Evolutionary conservation across 2,329 filamentous ascomycete species (phyloP).

Genomic region (Penicillium verrucosum): DNA sequence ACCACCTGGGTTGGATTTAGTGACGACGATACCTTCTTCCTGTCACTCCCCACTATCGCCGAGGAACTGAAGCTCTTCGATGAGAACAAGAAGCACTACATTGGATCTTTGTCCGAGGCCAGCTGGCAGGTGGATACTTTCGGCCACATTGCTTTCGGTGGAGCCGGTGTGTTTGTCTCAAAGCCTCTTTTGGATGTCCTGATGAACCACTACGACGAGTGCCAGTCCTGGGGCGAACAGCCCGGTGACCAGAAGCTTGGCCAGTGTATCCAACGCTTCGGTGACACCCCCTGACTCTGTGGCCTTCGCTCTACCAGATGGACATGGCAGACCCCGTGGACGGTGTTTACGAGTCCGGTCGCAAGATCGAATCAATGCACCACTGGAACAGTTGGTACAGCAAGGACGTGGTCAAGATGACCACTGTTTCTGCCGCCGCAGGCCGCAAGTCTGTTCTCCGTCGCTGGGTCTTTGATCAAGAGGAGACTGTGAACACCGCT

Average conservation of each 20-base stretch:
- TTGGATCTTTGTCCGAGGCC: conserved; percentile 44
- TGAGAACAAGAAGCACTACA: conserved; percentile 42
- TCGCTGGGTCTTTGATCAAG: conserved; percentile 45
- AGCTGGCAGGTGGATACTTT: conserved; percentile 45
- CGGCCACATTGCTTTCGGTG: conserved; percentile 45
- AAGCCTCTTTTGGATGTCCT: conserved; percentile 40
- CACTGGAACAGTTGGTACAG: conserved; percentile 47
- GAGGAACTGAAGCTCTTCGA: conserved; percentile 41
- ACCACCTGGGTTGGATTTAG: conserved; percentile 44
- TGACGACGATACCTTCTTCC: conserved; percentile 46
- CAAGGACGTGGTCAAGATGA: conserved; percentile 47
- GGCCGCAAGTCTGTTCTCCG: conserved; percentile 43
- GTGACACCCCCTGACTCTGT: conserved; percentile 40
- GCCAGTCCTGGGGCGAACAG: conserved; percentile 43
- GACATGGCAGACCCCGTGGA: conserved; percentile 43
- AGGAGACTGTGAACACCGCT: conserved; percentile 34
- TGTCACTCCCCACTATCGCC: conserved; percentile 39
- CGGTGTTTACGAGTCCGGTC: conserved; percentile 44
- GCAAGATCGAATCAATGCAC: conserved; percentile 44
- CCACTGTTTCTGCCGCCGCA: conserved; percentile 39
- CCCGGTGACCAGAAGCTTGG: conserved; percentile 46
- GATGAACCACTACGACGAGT: conserved; percentile 40
- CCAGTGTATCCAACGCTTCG: conserved; percentile 43
- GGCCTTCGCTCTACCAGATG: conserved; percentile 46
- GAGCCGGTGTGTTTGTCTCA: conserved; percentile 45